Conservation (phyloP, 1,284 basidiomycete genomes). For the Leccinum griseonigrum region DNA sequence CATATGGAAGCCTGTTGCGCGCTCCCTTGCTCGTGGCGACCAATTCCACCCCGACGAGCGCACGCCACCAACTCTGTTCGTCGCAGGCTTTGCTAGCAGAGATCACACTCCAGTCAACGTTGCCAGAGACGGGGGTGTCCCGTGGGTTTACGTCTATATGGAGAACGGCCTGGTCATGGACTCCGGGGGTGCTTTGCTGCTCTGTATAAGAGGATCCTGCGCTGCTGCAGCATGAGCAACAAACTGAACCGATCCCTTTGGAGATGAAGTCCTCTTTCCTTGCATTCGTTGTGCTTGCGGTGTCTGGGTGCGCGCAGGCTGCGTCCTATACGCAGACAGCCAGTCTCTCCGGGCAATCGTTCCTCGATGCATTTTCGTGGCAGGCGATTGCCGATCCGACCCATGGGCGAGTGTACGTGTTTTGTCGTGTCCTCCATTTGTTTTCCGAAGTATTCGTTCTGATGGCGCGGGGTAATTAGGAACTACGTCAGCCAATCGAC, state of each 20-base stretch:
- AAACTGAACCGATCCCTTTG: not conserved
- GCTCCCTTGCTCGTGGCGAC: not conserved
- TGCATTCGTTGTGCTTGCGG: constrained; percentile 10
- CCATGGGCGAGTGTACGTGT: constrained; percentile 43
- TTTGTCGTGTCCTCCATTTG: not conserved
- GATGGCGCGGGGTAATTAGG: constrained; percentile 25
- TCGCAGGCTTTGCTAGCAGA: constrained; percentile 8
- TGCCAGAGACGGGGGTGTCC: not conserved
- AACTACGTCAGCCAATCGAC: constrained; percentile 49
- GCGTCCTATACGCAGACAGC: constrained; percentile 37
- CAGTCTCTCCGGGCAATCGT: constrained; percentile 40
- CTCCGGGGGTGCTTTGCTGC: not conserved
- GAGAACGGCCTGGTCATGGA: not conserved
- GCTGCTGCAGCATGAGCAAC: not conserved
- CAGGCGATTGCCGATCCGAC: constrained; percentile 46
- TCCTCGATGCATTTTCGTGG: constrained; percentile 43
- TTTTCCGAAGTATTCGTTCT: not conserved
- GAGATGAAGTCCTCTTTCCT: constrained; percentile 12
- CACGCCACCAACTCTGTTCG: not conserved
- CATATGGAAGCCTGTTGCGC: not conserved
- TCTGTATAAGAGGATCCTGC: constrained; percentile 13
- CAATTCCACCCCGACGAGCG: not conserved
- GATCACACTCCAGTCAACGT: not conserved
- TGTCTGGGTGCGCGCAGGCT: constrained; percentile 9
- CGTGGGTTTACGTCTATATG: not conserved